phyloP scores from a whole-genome alignment of 2,329 filamentous ascomycete genomes.

The Echinosphaeria canescens region DNA sequence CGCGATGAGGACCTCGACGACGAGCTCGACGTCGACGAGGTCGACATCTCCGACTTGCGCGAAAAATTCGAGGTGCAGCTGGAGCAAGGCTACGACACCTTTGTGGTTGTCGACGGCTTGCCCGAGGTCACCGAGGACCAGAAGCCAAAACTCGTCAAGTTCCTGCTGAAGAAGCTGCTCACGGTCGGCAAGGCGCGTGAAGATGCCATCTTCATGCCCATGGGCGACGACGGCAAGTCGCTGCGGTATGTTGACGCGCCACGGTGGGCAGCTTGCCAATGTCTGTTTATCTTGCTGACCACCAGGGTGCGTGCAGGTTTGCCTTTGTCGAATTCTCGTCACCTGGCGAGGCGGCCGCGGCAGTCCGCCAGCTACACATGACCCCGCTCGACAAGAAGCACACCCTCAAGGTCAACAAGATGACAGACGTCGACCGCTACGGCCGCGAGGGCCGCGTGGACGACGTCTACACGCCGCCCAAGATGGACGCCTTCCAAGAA shows the following conservation, averaged over 20 bases:
- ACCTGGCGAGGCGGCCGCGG: constrained; percentile 70
- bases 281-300: constrained; percentile 1
- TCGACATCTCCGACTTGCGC: constrained; percentile 85
- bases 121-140: constrained; percentile 76
- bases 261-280: not conserved
- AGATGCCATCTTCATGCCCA: constrained; percentile 82
- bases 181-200: constrained; percentile 67
- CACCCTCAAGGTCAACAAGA: constrained; percentile 88
- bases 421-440: constrained; percentile 93
- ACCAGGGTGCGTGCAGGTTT: constrained; percentile 38
- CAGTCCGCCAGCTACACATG: constrained; percentile 72
- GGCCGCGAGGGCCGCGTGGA: constrained; percentile 85
- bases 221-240: constrained; percentile 71
- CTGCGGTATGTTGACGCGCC: constrained; percentile 38
- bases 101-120: constrained; percentile 89
- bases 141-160: constrained; percentile 89
- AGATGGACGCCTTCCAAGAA: constrained; percentile 68
- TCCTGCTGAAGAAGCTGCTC: constrained; percentile 83
- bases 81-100: constrained; percentile 89
- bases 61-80: constrained; percentile 92
- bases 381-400: constrained; percentile 92
- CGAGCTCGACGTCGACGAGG: constrained; percentile 76
- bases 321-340: constrained; percentile 95
- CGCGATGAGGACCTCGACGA: constrained; percentile 80
- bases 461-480: constrained; percentile 68